Evolutionary conservation across 805 yeast genomes (phyloP).

Genomic region (Metschnikowia lochheadii): DNA sequence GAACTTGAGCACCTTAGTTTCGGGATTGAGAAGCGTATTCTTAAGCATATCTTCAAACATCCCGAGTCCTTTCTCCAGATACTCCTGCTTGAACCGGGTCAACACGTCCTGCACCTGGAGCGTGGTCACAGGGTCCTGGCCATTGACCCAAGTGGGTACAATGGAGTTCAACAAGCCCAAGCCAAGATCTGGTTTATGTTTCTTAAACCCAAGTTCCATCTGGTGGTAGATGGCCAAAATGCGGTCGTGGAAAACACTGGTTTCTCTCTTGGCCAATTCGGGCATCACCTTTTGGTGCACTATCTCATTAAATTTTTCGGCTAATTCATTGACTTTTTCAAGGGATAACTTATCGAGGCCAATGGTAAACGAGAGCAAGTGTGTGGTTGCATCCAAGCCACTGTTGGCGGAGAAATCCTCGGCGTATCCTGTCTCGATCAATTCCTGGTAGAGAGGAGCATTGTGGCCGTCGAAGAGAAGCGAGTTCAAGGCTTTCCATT

Average conservation of each 20-base stretch:
- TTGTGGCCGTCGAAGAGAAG: conserved; percentile 87
- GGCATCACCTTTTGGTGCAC: conserved; percentile 40
- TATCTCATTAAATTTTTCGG: conserved; percentile 43
- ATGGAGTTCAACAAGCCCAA: conserved; percentile 67
- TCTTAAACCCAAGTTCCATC: conserved; percentile 75
- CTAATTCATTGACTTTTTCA: conserved; percentile 46
- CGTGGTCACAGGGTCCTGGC: conserved; percentile 66
- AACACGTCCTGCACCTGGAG: conserved; percentile 64
- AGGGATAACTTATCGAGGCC: conserved; percentile 75
- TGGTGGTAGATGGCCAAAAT: conserved; percentile 89
- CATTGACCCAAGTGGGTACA: conserved; percentile 83
- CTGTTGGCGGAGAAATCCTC: conserved; percentile 83
- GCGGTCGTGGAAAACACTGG: conserved; percentile 32
- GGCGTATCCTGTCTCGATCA: conserved; percentile 82
- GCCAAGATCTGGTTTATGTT: conserved; percentile 89
- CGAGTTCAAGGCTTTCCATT: conserved; percentile 65
- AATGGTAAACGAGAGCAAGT: conserved; percentile 70
- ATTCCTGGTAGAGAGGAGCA: conserved; percentile 80
- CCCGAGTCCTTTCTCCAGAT: conserved; percentile 42
- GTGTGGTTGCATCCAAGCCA: conserved; percentile 81
- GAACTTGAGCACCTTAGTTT: conserved; percentile 59
- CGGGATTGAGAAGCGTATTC: conserved; percentile 43
- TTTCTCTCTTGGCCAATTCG: conserved; percentile 22
- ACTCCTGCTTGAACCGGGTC: conserved; percentile 57
- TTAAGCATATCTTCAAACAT: conserved; percentile 60